Evolutionary conservation across 2,329 filamentous ascomycete genomes (phyloP).

Genomic region (Phaeophleospora eucalypticola): DNA sequence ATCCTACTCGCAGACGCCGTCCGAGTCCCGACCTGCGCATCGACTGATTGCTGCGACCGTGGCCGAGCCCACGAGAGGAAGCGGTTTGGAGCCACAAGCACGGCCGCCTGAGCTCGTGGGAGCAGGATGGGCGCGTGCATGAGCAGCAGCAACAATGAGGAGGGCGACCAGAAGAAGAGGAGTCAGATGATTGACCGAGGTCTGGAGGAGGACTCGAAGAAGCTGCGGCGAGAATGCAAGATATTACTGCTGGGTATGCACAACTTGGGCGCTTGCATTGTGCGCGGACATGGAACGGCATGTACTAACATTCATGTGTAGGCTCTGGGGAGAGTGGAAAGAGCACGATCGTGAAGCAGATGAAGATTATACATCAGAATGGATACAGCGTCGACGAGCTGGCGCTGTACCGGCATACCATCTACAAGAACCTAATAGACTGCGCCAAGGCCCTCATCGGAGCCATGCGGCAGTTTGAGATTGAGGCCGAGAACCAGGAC

Average conservation of each 20-base stretch:
- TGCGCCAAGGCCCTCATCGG: slow-evolving; percentile 90
- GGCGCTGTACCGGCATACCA: slow-evolving; percentile 87
- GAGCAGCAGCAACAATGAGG: slow-evolving; percentile 79
- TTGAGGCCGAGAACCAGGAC: slow-evolving; percentile 68
- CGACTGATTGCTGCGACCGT: slow-evolving; percentile 1
- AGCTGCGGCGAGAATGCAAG: slow-evolving; percentile 96
- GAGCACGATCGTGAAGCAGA: slow-evolving; percentile 99
- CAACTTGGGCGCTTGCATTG: neutral
- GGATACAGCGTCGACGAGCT: slow-evolving; percentile 94
- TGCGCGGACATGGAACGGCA: neutral
- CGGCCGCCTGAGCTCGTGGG: slow-evolving; percentile 25
- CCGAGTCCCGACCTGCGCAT: neutral
- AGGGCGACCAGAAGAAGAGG: slow-evolving; percentile 88
- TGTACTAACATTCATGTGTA: slow-evolving; percentile 39
- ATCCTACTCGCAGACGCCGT: neutral
- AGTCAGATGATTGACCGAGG: slow-evolving; percentile 93
- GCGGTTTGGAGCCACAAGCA: slow-evolving; percentile 21
- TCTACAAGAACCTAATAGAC: slow-evolving; percentile 97
- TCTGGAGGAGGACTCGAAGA: slow-evolving; percentile 89
- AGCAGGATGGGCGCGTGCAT: slow-evolving; percentile 82
- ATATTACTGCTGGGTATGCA: slow-evolving; percentile 83
- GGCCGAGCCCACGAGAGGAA: slow-evolving; percentile 15
- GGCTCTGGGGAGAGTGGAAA: slow-evolving; percentile 98
- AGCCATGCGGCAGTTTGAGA: slow-evolving; percentile 87
- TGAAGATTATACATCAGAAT: slow-evolving; percentile 99